Evolutionary conservation across 306 rosid genomes (phyloP), one percentile per base, ranked within the genome.

Genomic region (Benincasa hispida): DNA sequence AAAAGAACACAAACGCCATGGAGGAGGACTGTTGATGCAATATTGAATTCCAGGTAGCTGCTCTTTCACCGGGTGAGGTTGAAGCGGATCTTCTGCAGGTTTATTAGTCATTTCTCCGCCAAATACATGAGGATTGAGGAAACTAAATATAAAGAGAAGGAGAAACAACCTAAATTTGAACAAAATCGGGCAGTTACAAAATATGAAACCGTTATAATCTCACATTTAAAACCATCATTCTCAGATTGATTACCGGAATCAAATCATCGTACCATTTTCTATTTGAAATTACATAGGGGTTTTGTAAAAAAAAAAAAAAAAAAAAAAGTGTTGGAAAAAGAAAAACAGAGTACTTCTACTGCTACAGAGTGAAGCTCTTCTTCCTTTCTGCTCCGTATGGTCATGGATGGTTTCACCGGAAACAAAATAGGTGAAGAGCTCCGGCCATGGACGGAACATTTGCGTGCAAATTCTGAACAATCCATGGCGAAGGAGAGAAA

Each of bases 1-100:
- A 57, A 67, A 2, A 63, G 22, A 41, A 59, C 28, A 79, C 89
- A 25, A 9, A 89, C 94, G 75, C 95, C 97, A 91, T 37, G 97
- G 95, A 63, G 92, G 97, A 80, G 97, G 95, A 80, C 92, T 88
- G 78, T 85, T 91, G 15, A 91, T 80, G 80, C 97, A 91, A 69
- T 89, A 91, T 60, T 89, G 89, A 74, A 91, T 84, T 12, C 92
- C 91, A 3, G 94, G 92, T 27, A 91, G 79, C 69, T 89, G 95
- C 74, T 91, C 97, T 63, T 83, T 87, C 4, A 87, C 67, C 0
- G 85, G 90, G 47, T 85, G 88, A 14, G 90, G 85, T 48, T 79
- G 84, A 32, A 85, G 59, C 59, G 37, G 76, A 47, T 72, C 55
- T 83, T 83, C 91, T 35, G 61, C 85, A 2, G 82, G 24, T 34